Percentiles rank a stretch among this genome's conserved stretches.
phyloP scores from a whole-genome alignment of 2,329 filamentous ascomycete genomes.

The Uncinocarpus reesii region DNA sequence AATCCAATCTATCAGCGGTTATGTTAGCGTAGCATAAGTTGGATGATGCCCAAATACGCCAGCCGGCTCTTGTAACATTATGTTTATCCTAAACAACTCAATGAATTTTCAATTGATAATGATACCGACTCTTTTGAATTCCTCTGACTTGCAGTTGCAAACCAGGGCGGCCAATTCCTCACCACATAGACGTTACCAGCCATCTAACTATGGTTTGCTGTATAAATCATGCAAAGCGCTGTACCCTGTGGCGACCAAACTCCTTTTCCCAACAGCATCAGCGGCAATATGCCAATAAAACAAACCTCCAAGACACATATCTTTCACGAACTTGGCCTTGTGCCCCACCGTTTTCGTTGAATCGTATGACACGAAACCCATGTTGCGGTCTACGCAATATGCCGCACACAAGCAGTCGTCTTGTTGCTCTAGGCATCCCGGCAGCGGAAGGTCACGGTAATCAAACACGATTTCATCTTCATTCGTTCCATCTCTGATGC shows the following conservation, averaged over 20 bases:
- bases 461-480: slow-evolving; percentile 64
- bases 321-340: slow-evolving; percentile 64
- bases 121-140: too few species aligned
- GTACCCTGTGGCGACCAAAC: slow-evolving; percentile 52
- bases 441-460: slow-evolving; percentile 57
- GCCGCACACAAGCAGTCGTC: slow-evolving; percentile 56
- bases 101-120: too few species aligned
- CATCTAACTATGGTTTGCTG: too few species aligned
- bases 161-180: too few species aligned
- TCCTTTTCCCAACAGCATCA: slow-evolving; percentile 48
- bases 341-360: slow-evolving; percentile 63
- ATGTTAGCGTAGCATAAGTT: too few species aligned
- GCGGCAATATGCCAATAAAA: slow-evolving; percentile 76
- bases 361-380: slow-evolving; percentile 71
- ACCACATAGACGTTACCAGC: too few species aligned
- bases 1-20: too few species aligned
- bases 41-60: too few species aligned
- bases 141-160: too few species aligned
- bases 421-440: slow-evolving; percentile 53
- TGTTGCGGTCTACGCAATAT: slow-evolving; percentile 57
- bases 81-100: too few species aligned
- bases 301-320: slow-evolving; percentile 60
- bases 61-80: too few species aligned
- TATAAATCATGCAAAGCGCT: slow-evolving; percentile 42
- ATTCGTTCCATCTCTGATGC: slow-evolving; percentile 26